Conservation (phyloP, 192 early-diverging fungal genomes). For the Coemansia sp. region DNA sequence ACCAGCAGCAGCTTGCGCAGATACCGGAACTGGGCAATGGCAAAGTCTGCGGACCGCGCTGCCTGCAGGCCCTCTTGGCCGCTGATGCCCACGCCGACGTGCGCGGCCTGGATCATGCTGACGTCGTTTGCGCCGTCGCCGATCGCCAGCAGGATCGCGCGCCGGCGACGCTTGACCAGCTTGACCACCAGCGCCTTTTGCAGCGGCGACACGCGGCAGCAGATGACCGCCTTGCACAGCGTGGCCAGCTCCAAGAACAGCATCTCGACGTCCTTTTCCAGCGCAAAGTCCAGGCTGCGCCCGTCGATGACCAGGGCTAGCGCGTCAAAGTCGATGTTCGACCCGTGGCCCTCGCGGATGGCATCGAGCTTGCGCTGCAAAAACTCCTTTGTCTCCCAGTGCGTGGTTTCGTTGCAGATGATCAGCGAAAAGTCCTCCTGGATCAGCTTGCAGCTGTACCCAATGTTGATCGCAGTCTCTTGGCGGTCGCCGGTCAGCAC, state of each 20-base stretch:
- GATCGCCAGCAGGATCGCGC: conserved; percentile 90
- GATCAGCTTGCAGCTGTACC: conserved; percentile 93
- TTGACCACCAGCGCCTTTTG: conserved; percentile 99
- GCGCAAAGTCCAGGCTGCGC: conserved; percentile 84
- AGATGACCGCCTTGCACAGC: conserved; percentile 92
- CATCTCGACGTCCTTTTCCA: conserved; percentile 79
- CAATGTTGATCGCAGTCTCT: conserved; percentile 99
- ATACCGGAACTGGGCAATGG: conserved; percentile 97
- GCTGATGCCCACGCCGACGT: conserved; percentile 95
- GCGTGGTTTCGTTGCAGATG: conserved; percentile 86
- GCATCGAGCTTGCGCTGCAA: conserved; percentile 82
- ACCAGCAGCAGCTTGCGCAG: conserved; percentile 93
- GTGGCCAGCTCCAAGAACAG: conserved; percentile 86
- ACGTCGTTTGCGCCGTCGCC: conserved; percentile 99
- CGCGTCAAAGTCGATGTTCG: conserved; percentile 58
- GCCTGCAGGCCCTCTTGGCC: conserved; percentile 97
- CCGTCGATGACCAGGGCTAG: conserved; percentile 97
- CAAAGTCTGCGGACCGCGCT: conserved; percentile 94
- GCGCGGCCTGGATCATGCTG: conserved; percentile 98
- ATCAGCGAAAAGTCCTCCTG: conserved; percentile 96
- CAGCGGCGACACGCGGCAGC: conserved; percentile 96
- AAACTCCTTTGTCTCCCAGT: conserved; percentile 91
- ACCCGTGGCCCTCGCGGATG: conserved; percentile 59
- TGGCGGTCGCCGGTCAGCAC: conserved; percentile 97
- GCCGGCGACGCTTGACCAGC: conserved; percentile 89